phyloP scores from a whole-genome alignment of 768 basidiomycete genomes.

The Auriscalpium orientale region DNA sequence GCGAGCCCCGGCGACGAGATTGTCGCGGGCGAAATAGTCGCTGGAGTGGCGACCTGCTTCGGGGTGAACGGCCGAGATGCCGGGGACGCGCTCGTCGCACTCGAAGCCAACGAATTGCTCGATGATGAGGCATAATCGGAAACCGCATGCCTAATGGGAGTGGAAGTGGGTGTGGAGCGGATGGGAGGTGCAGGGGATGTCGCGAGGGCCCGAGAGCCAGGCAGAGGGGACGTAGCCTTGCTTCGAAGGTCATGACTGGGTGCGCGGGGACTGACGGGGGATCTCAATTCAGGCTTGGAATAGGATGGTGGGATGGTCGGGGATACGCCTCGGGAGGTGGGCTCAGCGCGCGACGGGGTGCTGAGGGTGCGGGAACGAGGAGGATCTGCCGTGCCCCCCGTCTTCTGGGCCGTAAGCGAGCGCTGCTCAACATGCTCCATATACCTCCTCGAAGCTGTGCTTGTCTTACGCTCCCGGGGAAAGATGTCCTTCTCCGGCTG shows the following conservation, averaged over 20 bases:
- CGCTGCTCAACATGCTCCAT: constrained; percentile 10
- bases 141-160: no score
- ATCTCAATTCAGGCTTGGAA: background rate
- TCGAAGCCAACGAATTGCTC: background rate
- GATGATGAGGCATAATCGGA: background rate
- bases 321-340: background rate
- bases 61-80: background rate
- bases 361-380: constrained; percentile 12
- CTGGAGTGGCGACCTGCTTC: background rate
- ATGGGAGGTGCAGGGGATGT: no score
- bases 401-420: background rate
- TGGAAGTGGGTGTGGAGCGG: no score
- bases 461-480: constrained; percentile 1
- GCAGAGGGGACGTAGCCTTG: no score
- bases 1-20: no score
- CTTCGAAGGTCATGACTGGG: no score
- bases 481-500: background rate
- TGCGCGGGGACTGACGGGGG: no score
- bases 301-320: background rate
- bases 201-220: no score
- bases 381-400: background rate
- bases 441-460: constrained; percentile 8
- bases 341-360: constrained; percentile 15
- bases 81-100: background rate
- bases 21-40: background rate